phyloP scores from a whole-genome alignment of 2,329 filamentous ascomycete genomes.

The Aspergillus floridensis region DNA sequence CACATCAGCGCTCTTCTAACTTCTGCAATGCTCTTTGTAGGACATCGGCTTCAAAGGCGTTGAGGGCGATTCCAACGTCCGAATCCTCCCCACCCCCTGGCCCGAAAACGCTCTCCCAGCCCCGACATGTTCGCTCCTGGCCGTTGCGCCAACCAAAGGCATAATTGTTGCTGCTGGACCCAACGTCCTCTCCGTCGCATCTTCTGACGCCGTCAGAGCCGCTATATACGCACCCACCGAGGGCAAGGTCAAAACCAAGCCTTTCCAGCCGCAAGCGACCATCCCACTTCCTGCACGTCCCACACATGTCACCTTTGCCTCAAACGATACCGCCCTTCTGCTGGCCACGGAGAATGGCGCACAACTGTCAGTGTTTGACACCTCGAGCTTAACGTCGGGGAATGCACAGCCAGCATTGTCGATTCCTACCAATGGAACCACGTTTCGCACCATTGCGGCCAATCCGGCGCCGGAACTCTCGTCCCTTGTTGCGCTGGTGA shows the following conservation, averaged over 20 bases:
- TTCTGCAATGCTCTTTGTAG: conserved; percentile 39
- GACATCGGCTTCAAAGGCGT: conserved; percentile 78
- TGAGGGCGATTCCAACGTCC: conserved; percentile 77
- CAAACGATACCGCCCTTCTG: conserved; percentile 82
- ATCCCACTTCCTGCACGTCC: conserved; percentile 72
- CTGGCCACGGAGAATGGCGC: conserved; percentile 78
- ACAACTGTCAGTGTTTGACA: conserved; percentile 79
- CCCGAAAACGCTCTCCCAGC: conserved; percentile 65
- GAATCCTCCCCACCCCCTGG: conserved; percentile 75
- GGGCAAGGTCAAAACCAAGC: conserved; percentile 61
- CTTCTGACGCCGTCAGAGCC: conserved; percentile 73
- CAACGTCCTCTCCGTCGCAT: conserved; percentile 71
- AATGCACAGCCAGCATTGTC: conserved; percentile 69
- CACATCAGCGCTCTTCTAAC: not conserved
- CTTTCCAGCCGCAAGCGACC: conserved; percentile 70
- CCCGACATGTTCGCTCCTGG: conserved; percentile 76
- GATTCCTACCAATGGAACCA: conserved; percentile 70
- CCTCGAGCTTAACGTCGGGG: conserved; percentile 64
- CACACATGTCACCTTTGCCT: conserved; percentile 85
- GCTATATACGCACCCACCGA: conserved; percentile 62
- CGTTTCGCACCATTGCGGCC: conserved; percentile 71
- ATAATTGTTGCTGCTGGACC: conserved; percentile 86
- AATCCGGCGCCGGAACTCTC: conserved; percentile 67
- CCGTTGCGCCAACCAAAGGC: conserved; percentile 74
- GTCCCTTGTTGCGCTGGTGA: conserved; percentile 76